phyloP scores from a whole-genome alignment of 2,329 filamentous ascomycete species.

The Exophiala viscosa region DNA sequence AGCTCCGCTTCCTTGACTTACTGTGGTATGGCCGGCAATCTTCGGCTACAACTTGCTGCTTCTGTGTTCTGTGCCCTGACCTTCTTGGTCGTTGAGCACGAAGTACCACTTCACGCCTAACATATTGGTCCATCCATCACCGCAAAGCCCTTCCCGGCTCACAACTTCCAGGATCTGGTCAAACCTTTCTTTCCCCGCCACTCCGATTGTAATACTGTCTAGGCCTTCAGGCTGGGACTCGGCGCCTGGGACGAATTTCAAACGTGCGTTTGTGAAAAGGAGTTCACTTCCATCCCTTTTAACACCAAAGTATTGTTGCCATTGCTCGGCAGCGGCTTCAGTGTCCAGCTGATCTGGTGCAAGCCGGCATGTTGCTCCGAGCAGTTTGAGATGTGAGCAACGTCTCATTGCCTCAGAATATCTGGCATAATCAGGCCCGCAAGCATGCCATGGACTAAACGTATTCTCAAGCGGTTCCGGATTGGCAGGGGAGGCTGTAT shows the following conservation, averaged over 20 bases:
- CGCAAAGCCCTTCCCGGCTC: constrained; percentile 31
- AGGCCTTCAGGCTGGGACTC: constrained; percentile 37
- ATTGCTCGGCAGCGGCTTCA: constrained; percentile 37
- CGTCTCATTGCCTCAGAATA: constrained; percentile 40
- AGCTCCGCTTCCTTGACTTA: too few relatives aligned
- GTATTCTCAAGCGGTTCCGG: constrained; percentile 36
- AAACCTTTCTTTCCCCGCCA: constrained; percentile 34
- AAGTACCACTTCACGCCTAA: constrained; percentile 40
- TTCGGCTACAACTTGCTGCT: constrained; percentile 6
- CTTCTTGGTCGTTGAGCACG: constrained; percentile 12
- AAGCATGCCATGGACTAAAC: constrained; percentile 47
- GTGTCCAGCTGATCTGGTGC: constrained; percentile 36
- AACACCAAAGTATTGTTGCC: constrained; percentile 41
- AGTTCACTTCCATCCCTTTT: constrained; percentile 23
- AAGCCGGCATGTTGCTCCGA: constrained; percentile 37
- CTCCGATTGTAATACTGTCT: constrained; percentile 38
- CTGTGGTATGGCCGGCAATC: background rate
- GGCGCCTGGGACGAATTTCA: constrained; percentile 37
- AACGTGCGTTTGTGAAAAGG: constrained; percentile 33
- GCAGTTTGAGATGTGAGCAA: constrained; percentile 35
- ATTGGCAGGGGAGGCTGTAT: constrained; percentile 33
- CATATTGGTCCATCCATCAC: constrained; percentile 37
- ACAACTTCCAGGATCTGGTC: constrained; percentile 35
- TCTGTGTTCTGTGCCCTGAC: background rate
- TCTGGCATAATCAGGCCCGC: constrained; percentile 34